Conservation (phyloP, 202 grass and related monocot species). For the Cymbopogon flexuosus region DNA sequence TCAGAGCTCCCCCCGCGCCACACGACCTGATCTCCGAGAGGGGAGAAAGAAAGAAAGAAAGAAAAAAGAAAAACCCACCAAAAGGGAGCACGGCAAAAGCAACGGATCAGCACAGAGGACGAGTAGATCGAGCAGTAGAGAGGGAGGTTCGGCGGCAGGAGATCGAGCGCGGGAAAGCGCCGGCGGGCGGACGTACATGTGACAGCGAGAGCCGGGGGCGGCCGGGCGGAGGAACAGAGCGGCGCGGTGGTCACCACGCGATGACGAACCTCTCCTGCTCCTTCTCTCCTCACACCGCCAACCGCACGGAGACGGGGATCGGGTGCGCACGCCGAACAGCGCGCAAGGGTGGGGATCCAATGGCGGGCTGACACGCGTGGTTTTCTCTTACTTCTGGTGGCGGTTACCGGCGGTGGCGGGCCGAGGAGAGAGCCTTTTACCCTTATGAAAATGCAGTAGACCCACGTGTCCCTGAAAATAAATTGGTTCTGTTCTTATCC, state of each 20-base stretch:
- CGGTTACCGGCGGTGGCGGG: not conserved
- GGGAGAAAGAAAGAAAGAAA: too few species aligned
- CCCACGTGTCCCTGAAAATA: too few species aligned
- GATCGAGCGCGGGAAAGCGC: not conserved
- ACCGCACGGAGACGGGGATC: conserved; percentile 33
- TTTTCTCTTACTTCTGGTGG: not conserved
- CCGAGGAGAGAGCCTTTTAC: too few species aligned
- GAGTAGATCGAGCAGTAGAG: conserved; percentile 21
- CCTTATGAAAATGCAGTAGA: too few species aligned
- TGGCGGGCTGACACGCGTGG: conserved; percentile 4
- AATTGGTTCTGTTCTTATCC: too few species aligned
- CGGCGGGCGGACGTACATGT: conserved; percentile 42
- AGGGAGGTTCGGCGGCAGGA: not conserved
- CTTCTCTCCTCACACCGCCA: not conserved
- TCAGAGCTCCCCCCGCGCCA: conserved; percentile 47
- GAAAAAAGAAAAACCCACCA: not conserved
- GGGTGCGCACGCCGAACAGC: conserved; percentile 21
- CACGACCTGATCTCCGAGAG: conserved; percentile 38
- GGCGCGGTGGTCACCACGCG: conserved; percentile 32
- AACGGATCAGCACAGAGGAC: conserved; percentile 19
- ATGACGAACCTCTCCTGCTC: conserved; percentile 47
- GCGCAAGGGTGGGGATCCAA: not conserved
- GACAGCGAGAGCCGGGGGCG: conserved; percentile 35
- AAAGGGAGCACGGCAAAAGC: conserved; percentile 19
- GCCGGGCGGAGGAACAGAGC: conserved; percentile 25